These are phyloP conservation scores for Penicillium palitans DNA, from an alignment of 2,329 filamentous ascomycete genomes.

Conservation along the genomic window DNA sequence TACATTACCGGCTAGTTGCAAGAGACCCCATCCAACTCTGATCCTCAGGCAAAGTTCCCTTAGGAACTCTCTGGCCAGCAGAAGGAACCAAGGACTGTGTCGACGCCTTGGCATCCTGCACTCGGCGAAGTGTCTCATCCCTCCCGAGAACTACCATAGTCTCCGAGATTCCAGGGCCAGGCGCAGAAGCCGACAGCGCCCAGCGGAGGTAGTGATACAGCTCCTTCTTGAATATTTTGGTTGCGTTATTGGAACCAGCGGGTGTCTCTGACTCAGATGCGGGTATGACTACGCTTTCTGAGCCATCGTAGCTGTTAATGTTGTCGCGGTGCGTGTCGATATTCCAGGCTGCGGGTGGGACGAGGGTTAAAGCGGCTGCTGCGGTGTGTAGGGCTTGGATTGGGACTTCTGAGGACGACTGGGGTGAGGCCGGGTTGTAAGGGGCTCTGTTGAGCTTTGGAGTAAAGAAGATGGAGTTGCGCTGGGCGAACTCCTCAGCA, in stretches of 20 bases:
- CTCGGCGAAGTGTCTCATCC: constrained; percentile 49
- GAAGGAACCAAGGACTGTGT: constrained; percentile 27
- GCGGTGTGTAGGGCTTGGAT: constrained; percentile 46
- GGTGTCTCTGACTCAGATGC: neutral
- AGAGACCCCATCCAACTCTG: constrained; percentile 39
- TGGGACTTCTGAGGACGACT: constrained; percentile 26
- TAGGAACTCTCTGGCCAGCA: constrained; percentile 23
- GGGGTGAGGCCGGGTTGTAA: constrained; percentile 26
- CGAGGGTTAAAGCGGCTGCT: constrained; percentile 45
- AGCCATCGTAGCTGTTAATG: constrained; percentile 38
- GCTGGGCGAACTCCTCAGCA: constrained; percentile 55
- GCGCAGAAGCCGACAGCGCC: constrained; percentile 54
- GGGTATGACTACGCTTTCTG: constrained; percentile 15
- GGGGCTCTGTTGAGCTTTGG: constrained; percentile 30
- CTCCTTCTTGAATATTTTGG: constrained; percentile 46
- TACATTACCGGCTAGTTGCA: constrained; percentile 15
- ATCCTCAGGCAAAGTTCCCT: constrained; percentile 25
- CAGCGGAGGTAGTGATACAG: constrained; percentile 59
- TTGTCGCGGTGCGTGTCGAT: constrained; percentile 42
- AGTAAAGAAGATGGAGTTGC: constrained; percentile 61
- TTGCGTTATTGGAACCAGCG: constrained; percentile 19
- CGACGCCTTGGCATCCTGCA: constrained; percentile 43
- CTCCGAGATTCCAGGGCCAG: constrained; percentile 55
- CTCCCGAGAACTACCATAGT: constrained; percentile 58
- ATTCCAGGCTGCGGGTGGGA: constrained; percentile 45